These are phyloP conservation scores for Lecanicillium sp. DNA, from an alignment of 2,329 filamentous ascomycete genomes.

Conservation along the genomic window DNA sequence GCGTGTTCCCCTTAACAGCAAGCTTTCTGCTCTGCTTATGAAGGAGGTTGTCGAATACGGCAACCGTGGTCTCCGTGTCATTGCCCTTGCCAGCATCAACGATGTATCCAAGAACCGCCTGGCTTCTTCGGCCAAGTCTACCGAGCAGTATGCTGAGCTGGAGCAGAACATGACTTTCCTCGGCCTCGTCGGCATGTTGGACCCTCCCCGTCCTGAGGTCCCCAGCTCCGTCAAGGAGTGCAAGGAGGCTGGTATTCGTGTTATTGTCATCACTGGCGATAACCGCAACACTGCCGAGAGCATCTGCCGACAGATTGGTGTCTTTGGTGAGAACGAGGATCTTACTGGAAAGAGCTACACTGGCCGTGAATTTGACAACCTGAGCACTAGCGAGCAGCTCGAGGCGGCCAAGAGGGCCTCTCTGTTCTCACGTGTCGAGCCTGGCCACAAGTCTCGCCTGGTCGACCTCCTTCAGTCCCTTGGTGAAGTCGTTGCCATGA, in stretches of 20 bases:
- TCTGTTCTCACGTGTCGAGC: conserved; percentile 93
- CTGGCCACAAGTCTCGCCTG: conserved; percentile 92
- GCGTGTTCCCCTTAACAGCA: conserved; percentile 62
- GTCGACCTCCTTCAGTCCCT: conserved; percentile 91
- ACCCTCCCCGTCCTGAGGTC: conserved; percentile 91
- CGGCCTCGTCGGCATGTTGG: conserved; percentile 91
- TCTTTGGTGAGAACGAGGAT: conserved; percentile 77
- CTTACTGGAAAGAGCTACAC: conserved; percentile 90
- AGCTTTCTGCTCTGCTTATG: conserved; percentile 61
- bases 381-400: conserved; percentile 72
- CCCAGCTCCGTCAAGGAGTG: conserved; percentile 79
- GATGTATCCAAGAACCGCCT: conserved; percentile 65
- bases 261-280: conserved; percentile 97
- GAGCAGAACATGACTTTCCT: conserved; percentile 94
- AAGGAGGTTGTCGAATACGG: conserved; percentile 84
- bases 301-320: conserved; percentile 93
- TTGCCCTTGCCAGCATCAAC: conserved; percentile 81
- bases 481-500: conserved; percentile 97
- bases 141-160: conserved; percentile 73
- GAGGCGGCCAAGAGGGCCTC: conserved; percentile 79
- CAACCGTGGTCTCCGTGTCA: conserved; percentile 86
- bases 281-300: conserved; percentile 97
- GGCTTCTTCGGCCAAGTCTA: conserved; percentile 68
- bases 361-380: conserved; percentile 85
- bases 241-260: conserved; percentile 85